Evolutionary conservation across 2,329 filamentous ascomycete species (phyloP), one percentile per base, ranked within the genome.

Genomic region (Ceratocystis cubensis): DNA sequence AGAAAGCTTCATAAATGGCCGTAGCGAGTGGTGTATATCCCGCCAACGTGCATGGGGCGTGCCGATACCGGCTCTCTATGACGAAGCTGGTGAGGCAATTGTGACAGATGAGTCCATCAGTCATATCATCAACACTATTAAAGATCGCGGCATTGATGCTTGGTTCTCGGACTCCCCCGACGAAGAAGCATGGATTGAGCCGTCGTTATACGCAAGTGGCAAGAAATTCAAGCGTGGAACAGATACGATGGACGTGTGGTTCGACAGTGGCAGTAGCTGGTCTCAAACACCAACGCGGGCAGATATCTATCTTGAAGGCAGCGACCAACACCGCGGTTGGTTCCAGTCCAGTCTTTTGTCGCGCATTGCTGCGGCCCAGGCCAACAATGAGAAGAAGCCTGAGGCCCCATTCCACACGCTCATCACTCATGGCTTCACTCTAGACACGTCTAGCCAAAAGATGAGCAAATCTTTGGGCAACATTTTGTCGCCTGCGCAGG

Each of bases 181-280:
- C 69, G 91, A 97, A 64, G 77, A 81, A 28, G 84, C 83, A 0
- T 99, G 93, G 93, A 80, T 95, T 41, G 84, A 86, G 1, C 75
- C 83, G 5, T 81, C 83, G 8, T 78, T 96, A 1, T 76, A 77
- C 41, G 48, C 46, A 4, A 33, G 20, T 15, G 77, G 80, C 15
- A 79, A 79, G 7, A 73, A 77, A 4, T 94, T 88, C 73, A 79
- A 82, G 61, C 87, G 94, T 69, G 93, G 93, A 15, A 89, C 81
- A 56, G 94, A 99, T 72, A 99, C 94, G 0, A 99, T 99, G 94
- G 94, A 99, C 75, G 94, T 99, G 8, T 99, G 94, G 94, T 99
- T 99, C 71, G 94, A 99, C 75, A 97, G 94, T 70, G 94, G 94
- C 5, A 96, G 89, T 63, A 96, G 91, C 72, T 99, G 94, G 94